A percentile compares a stretch with the other conserved stretches of the same genome.
Conservation (phyloP, 164 flowering plant genomes). For the Umbilicus rupestris region DNA sequence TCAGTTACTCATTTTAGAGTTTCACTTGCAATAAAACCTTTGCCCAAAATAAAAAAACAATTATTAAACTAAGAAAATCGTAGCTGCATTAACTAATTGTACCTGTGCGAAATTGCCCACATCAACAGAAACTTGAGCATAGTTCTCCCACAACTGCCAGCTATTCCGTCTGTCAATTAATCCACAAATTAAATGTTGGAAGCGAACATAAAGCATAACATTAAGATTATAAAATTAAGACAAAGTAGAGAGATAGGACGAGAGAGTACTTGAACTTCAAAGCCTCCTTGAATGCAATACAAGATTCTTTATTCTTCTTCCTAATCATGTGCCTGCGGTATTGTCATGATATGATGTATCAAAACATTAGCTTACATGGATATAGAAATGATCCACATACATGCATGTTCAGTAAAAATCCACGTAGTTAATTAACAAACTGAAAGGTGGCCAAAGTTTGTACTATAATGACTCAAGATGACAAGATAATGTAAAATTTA, state of each 20-base stretch:
- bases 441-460: background rate
- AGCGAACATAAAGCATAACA: background rate
- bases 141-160: constrained; percentile 98
- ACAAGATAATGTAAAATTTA: too few relatives aligned
- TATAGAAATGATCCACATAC: background rate
- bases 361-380: background rate
- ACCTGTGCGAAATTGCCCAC: constrained; percentile 68
- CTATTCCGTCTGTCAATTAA: constrained; percentile 51
- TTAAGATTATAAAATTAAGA: background rate
- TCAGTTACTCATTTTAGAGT: too few relatives aligned
- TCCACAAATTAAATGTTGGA: constrained; percentile 6
- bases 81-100: background rate
- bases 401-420: background rate
- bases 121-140: constrained; percentile 65
- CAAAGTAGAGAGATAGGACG: background rate
- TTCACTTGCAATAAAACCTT: too few relatives aligned
- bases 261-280: constrained; percentile 60
- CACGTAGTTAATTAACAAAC: background rate
- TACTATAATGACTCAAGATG: background rate
- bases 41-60: background rate
- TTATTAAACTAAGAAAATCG: too few relatives aligned
- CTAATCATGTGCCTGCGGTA: constrained; percentile 67
- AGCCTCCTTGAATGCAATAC: constrained; percentile 87
- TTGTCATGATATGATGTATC: background rate
- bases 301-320: constrained; percentile 68